These are phyloP conservation scores for Castanopsis chinensis DNA, from an alignment of 306 rosid genomes.

Conservation along the genomic window DNA sequence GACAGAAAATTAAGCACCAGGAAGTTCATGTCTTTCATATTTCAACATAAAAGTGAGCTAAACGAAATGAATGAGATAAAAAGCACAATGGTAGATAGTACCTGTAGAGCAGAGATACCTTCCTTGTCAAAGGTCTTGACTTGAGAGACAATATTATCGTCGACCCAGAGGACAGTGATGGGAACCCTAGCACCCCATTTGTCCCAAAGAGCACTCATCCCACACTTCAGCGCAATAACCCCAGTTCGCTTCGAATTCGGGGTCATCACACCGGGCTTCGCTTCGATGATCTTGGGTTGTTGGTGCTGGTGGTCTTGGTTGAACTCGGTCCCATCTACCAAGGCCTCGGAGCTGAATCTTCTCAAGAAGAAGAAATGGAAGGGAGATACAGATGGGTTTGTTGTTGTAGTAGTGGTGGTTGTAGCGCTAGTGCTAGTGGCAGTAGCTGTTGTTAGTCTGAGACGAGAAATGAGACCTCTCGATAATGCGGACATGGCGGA, in stretches of 20 bases:
- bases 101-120: slow-evolving; percentile 78
- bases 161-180: slow-evolving; percentile 80
- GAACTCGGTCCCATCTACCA: slow-evolving; percentile 22
- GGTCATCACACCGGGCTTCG: slow-evolving; percentile 53
- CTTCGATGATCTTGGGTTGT: slow-evolving; percentile 32
- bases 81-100: slow-evolving; percentile 11
- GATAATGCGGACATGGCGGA: slow-evolving; percentile 62
- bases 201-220: slow-evolving; percentile 95
- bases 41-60: background rate
- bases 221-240: slow-evolving; percentile 80
- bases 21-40: no score
- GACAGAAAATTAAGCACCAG: no score
- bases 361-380: slow-evolving; percentile 16
- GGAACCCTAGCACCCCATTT: slow-evolving; percentile 98
- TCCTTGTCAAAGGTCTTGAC: slow-evolving; percentile 86
- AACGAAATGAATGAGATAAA: background rate
- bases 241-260: slow-evolving; percentile 76
- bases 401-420: background rate
- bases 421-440: background rate
- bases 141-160: slow-evolving; percentile 92
- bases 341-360: slow-evolving; percentile 44
- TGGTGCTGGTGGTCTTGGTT: slow-evolving; percentile 6
- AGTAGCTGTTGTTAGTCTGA: slow-evolving; percentile 35
- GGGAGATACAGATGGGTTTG: background rate
- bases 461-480: slow-evolving; percentile 64